A percentile compares a stretch with the other conserved stretches of the same genome.
Conservation (phyloP, 2,329 filamentous ascomycete genomes). For the Exophiala oligosperma region DNA sequence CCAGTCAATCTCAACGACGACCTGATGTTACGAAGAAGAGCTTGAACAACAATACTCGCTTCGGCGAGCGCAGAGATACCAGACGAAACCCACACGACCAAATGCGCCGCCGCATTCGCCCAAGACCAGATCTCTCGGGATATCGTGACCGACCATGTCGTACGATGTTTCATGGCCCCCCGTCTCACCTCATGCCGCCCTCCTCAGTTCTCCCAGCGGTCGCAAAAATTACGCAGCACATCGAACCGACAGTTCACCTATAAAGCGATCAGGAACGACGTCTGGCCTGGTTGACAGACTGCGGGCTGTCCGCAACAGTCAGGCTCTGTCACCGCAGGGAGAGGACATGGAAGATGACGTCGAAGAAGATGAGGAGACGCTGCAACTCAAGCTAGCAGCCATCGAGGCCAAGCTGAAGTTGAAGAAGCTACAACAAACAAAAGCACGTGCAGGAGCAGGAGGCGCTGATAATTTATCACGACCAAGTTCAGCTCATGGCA, state of each 20-base stretch:
- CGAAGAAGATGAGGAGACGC: conserved; percentile 83
- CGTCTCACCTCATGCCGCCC: conserved; percentile 61
- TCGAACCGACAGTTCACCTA: conserved; percentile 67
- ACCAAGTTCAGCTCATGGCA: conserved; percentile 26
- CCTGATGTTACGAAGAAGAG: background rate
- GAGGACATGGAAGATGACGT: conserved; percentile 60
- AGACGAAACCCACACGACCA: background rate
- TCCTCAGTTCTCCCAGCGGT: conserved; percentile 72
- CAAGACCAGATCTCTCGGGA: background rate
- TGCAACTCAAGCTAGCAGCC: conserved; percentile 81
- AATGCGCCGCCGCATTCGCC: background rate
- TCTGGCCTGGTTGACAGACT: conserved; percentile 39
- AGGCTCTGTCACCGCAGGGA: conserved; percentile 33
- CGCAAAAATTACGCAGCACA: conserved; percentile 72
- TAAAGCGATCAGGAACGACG: conserved; percentile 51
- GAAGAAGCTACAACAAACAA: conserved; percentile 76
- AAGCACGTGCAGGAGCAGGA: conserved; percentile 48
- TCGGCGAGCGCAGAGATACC: background rate
- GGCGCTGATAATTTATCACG: conserved; percentile 21
- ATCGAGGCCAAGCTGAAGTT: conserved; percentile 86
- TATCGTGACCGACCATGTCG: conserved; percentile 13
- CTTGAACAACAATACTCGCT: background rate
- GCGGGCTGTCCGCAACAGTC: conserved; percentile 28
- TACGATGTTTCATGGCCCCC: conserved; percentile 56
- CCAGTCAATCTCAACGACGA: background rate